Evolutionary conservation across 371 early-diverging fungal species (phyloP).

Genomic region (Fennellomyces sp.): DNA sequence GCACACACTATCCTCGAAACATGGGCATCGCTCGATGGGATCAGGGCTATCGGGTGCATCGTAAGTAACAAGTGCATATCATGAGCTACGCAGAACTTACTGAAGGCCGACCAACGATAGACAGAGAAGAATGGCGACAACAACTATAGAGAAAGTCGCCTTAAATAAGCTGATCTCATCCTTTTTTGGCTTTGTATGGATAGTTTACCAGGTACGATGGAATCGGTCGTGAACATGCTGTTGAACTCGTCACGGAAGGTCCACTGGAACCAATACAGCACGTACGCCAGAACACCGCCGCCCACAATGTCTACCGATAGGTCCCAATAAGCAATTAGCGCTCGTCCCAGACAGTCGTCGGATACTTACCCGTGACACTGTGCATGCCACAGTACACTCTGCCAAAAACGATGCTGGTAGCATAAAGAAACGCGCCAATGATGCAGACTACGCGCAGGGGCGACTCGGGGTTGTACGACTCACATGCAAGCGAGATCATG

Average conservation of each 20-base stretch:
- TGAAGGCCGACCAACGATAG: slow-evolving; percentile 59
- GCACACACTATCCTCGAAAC: slow-evolving; percentile 58
- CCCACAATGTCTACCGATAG: slow-evolving; percentile 62
- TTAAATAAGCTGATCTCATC: neutral
- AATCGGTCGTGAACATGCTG: slow-evolving; percentile 49
- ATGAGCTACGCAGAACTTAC: slow-evolving; percentile 24
- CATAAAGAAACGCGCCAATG: slow-evolving; percentile 56
- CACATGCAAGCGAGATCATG: slow-evolving; percentile 53
- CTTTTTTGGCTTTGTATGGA: neutral
- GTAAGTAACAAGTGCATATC: neutral
- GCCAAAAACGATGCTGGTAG: slow-evolving; percentile 67
- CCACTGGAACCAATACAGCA: slow-evolving; percentile 63
- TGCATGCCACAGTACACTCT: slow-evolving; percentile 84
- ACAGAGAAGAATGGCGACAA: slow-evolving; percentile 40
- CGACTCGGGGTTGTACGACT: slow-evolving; percentile 38
- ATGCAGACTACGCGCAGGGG: slow-evolving; percentile 43
- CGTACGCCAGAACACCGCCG: slow-evolving; percentile 63
- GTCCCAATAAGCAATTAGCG: too few relatives aligned
- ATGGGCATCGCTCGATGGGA: slow-evolving; percentile 79
- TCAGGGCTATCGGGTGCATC: slow-evolving; percentile 51
- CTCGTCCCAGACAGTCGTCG: too few relatives aligned
- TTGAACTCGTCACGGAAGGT: slow-evolving; percentile 53
- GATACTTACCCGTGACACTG: slow-evolving; percentile 52
- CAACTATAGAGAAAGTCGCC: slow-evolving; percentile 23
- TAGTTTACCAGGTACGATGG: slow-evolving; percentile 52